These are phyloP conservation scores for Talaromyces sp. DNA, from an alignment of 2,329 filamentous ascomycete species.

Conservation along the genomic window DNA sequence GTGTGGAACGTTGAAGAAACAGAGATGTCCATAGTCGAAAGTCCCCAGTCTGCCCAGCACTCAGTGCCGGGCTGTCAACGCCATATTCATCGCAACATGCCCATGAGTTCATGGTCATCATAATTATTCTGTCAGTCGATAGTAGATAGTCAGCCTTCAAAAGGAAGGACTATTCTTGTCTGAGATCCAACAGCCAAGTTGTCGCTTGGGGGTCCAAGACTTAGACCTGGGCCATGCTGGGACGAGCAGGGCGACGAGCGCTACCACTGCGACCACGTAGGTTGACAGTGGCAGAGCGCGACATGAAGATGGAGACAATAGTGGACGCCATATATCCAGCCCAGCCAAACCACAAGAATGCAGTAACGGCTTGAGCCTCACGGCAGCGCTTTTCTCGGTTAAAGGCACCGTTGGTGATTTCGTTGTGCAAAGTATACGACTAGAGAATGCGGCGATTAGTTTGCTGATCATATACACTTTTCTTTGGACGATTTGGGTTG, in stretches of 20 bases:
- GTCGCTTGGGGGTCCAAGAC: not conserved
- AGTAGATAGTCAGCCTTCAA: not conserved
- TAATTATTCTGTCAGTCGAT: not conserved
- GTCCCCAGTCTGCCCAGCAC: not conserved
- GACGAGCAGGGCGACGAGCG: constrained; percentile 34
- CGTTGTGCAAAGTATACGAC: constrained; percentile 46
- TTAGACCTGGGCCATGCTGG: constrained; percentile 51
- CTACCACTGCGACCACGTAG: constrained; percentile 36
- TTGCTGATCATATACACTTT: not conserved
- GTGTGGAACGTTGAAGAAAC: not conserved
- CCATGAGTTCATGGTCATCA: constrained; percentile 2
- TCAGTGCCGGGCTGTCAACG: not conserved
- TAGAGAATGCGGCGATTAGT: constrained; percentile 20
- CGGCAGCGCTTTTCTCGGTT: constrained; percentile 48
- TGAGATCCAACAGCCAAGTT: not conserved
- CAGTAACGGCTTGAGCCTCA: constrained; percentile 54
- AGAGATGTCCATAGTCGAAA: not conserved
- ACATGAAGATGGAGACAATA: constrained; percentile 42
- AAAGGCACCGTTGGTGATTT: constrained; percentile 48
- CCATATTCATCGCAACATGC: not conserved
- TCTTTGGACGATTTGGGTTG: too few species aligned
- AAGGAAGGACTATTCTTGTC: not conserved
- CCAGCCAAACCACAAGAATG: constrained; percentile 57
- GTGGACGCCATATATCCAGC: constrained; percentile 47
- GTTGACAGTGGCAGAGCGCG: constrained; percentile 37